phyloP scores from a whole-genome alignment of 2,329 filamentous ascomycete species.

The Arachnopeziza araneosa region DNA sequence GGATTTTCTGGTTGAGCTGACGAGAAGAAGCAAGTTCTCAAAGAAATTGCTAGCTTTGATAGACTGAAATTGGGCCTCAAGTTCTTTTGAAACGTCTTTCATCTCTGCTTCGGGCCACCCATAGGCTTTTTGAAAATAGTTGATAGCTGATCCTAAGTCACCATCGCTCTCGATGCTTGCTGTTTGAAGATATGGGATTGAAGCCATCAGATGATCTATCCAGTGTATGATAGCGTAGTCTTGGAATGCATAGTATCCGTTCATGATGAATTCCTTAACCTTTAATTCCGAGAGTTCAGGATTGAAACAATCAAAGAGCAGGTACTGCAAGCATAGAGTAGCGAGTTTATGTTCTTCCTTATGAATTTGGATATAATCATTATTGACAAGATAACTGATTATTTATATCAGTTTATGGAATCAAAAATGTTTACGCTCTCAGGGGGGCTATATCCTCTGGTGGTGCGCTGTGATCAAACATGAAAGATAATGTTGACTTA shows the following conservation, averaged over 20 bases:
- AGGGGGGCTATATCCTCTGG: neutral
- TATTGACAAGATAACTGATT: constrained; percentile 9
- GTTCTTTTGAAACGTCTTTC: constrained; percentile 1
- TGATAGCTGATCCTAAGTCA: constrained; percentile 1
- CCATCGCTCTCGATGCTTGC: neutral
- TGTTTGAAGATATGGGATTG: neutral
- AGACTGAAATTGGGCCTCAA: neutral
- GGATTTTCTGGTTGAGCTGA: constrained; percentile 3
- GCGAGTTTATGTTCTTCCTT: constrained; percentile 23
- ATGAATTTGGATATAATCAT: constrained; percentile 10
- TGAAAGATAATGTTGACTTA: constrained; percentile 11
- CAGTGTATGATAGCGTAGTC: constrained; percentile 29
- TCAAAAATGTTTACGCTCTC: neutral
- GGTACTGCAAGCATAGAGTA: constrained; percentile 24
- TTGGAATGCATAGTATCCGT: constrained; percentile 26
- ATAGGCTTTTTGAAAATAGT: constrained; percentile 5
- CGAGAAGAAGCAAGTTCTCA: constrained; percentile 7
- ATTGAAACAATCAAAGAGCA: constrained; percentile 23
- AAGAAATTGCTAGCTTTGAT: constrained; percentile 4
- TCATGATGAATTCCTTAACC: constrained; percentile 1
- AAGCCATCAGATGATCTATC: constrained; percentile 21
- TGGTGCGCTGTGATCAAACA: neutral
- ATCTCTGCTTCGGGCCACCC: neutral
- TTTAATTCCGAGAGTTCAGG: constrained; percentile 3
- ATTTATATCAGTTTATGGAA: neutral